A percentile compares a stretch with the other conserved stretches of the same genome.
phyloP scores from a whole-genome alignment of 805 yeast species.

The Schwanniomyces pseudopolymorphus region DNA sequence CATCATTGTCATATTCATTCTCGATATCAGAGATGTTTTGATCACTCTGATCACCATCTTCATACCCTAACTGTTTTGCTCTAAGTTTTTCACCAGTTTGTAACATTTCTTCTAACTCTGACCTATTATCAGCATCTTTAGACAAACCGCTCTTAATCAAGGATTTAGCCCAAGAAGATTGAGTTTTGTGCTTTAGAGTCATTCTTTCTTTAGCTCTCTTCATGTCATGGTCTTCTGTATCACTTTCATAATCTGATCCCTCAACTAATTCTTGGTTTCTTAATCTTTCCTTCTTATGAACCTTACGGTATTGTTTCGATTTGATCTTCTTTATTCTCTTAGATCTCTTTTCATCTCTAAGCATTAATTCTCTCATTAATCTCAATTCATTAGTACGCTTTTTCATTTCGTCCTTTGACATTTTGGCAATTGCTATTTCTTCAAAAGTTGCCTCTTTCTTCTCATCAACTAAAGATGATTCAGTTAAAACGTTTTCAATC shows the following conservation, averaged over 20 bases:
- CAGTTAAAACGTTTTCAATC: slow-evolving; percentile 57
- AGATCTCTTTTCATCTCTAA: slow-evolving; percentile 89
- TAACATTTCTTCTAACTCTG: slow-evolving; percentile 92
- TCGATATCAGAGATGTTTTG: slow-evolving; percentile 50
- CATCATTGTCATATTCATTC: slow-evolving; percentile 33
- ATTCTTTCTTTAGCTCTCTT: slow-evolving; percentile 89
- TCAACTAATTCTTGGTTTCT: slow-evolving; percentile 68
- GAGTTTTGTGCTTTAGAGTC: slow-evolving; percentile 85
- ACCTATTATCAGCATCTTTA: slow-evolving; percentile 80
- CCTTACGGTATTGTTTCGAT: slow-evolving; percentile 83
- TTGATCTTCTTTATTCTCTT: slow-evolving; percentile 92
- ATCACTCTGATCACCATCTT: slow-evolving; percentile 54
- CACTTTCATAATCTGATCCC: slow-evolving; percentile 52
- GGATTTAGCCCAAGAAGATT: slow-evolving; percentile 85
- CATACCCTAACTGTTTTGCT: slow-evolving; percentile 66
- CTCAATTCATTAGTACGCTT: slow-evolving; percentile 81
- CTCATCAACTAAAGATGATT: slow-evolving; percentile 71
- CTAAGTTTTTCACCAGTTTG: slow-evolving; percentile 80
- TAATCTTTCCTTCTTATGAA: slow-evolving; percentile 79
- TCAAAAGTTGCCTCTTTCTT: slow-evolving; percentile 81
- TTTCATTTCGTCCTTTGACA: slow-evolving; percentile 75
- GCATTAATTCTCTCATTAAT: slow-evolving; percentile 93
- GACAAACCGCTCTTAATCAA: slow-evolving; percentile 88
- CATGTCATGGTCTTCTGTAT: slow-evolving; percentile 63
- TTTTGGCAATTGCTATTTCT: slow-evolving; percentile 76